Base-by-base conservation (phyloP, 179 eudicot species). In the Camellia oleifera region DNA sequence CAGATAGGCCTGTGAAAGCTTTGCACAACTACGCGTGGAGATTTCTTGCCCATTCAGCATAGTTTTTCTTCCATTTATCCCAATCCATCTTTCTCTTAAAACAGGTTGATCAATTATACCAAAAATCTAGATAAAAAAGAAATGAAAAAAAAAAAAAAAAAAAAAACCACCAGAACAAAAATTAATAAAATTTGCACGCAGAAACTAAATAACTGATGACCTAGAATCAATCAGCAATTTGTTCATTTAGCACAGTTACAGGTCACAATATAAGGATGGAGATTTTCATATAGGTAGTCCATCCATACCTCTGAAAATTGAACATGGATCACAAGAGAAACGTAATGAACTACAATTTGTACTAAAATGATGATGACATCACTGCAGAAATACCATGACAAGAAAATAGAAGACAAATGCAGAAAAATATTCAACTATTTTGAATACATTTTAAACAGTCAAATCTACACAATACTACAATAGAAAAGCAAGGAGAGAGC, bases 71-170 rank as follows among this genome's bases (percentile, higher is more conserved):
- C 99, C 99, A 73, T 58, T 84, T 57, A 92, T 66, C 50, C 99
- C 97, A 74, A 94, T 80, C 98, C 99, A 96, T 88, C 97, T 88
- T 81, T 92, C 99, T 86, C 84, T 88, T 52, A 92, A 79, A 65
- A 96, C 73, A 78, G 99, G 99, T 82, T 96, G 99, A 86, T 96
- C 93, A 86, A 96, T 91, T 69, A 96, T 76, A 79, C 99, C 99
- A 75, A 96, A 88, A 73, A 94, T 88, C 99, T 96, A 81, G 66
- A 84, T 63, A 32, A 45, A 80, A 26, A 32, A 32, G n/a, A n/a
- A n/a, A n/a, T n/a, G n/a, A n/a, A n/a, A n/a, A n/a, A n/a, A n/a
- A n/a, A n/a, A n/a, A n/a, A n/a, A 32, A 32, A 32, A 32, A 32
- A 1, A 32, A 0, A 32, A 32, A 32, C 32, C 32, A 32, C 32